Conservation (phyloP, 129 eudicot genomes). For the Helianthus annuus region HanXRQr2.0-SUNRISE NC_035437.2:177128986-177129485, state of each 20-base stretch:
- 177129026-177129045: too few relatives aligned
- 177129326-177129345: conserved; percentile 10
- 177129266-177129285: too few relatives aligned
- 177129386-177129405: conserved; percentile 8
- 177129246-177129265: background rate
- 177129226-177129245: background rate
- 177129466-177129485: too few relatives aligned
- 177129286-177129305: too few relatives aligned
- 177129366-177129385: conserved; percentile 20
- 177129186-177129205: background rate
- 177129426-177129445: background rate
- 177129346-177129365: conserved; percentile 25
- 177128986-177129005: too few relatives aligned
- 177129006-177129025: too few relatives aligned
- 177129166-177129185: background rate
- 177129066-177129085: too few relatives aligned
- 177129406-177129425: background rate
- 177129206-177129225: background rate
- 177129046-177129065: too few relatives aligned
- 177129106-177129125: too few relatives aligned
- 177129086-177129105: too few relatives aligned
- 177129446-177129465: background rate
- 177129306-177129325: background rate
- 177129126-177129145: too few relatives aligned
- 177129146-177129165: background rate